Evolutionary conservation across 495 filamentous ascomycete species (phyloP).

Genomic region (Platismatia glauca): DNA sequence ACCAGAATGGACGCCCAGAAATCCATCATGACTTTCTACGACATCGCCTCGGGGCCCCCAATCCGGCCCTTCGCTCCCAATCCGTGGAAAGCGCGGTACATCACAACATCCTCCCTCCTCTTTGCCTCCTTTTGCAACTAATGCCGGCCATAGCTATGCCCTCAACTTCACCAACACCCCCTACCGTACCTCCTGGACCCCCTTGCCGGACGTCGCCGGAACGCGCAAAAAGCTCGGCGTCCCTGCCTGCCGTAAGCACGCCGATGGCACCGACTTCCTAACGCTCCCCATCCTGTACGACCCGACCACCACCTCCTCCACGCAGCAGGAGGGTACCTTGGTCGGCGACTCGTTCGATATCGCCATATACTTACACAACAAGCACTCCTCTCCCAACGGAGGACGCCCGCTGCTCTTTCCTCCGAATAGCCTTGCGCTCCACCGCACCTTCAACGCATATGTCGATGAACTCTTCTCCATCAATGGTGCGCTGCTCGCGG

Average conservation of each 20-base stretch:
- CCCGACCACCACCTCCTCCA: slow-evolving; percentile 26
- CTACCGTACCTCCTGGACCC: slow-evolving; percentile 46
- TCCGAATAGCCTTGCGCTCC: slow-evolving; percentile 25
- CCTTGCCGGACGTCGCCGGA: slow-evolving; percentile 39
- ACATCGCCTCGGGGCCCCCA: slow-evolving; percentile 43
- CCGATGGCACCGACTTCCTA: slow-evolving; percentile 48
- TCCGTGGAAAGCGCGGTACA: slow-evolving; percentile 48
- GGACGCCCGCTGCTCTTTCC: slow-evolving; percentile 35
- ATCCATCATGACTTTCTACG: slow-evolving; percentile 43
- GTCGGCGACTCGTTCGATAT: slow-evolving; percentile 60
- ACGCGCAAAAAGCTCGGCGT: slow-evolving; percentile 38
- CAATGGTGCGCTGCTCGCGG: slow-evolving; percentile 29
- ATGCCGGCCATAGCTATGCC: slow-evolving; percentile 28
- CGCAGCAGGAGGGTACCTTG: slow-evolving; percentile 11
- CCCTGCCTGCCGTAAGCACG: slow-evolving; percentile 42
- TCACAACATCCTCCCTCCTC: slow-evolving; percentile 6
- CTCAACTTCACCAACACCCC: slow-evolving; percentile 51
- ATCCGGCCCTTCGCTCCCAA: slow-evolving; percentile 40
- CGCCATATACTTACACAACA: slow-evolving; percentile 46
- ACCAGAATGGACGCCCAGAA: slow-evolving; percentile 1
- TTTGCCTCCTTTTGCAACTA: slow-evolving; percentile 8
- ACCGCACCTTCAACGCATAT: slow-evolving; percentile 37
- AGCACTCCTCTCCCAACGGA: slow-evolving; percentile 36
- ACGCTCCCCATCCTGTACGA: slow-evolving; percentile 53
- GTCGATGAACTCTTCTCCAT: slow-evolving; percentile 44